phyloP scores from a whole-genome alignment of 2,329 filamentous ascomycete genomes.

The Xylariaceae sp. region DNA sequence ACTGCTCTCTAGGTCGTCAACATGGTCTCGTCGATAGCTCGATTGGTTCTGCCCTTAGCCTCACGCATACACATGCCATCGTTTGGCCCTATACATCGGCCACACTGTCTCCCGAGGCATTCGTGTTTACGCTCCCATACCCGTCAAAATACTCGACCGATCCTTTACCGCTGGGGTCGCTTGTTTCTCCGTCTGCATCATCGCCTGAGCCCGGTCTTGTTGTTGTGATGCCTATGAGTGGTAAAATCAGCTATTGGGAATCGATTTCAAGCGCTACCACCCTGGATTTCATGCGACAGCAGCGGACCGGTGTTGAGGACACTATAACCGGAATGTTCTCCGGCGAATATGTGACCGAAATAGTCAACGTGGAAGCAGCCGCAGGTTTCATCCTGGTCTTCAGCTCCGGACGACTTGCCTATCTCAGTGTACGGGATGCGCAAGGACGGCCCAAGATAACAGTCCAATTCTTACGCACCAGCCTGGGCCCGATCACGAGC shows the following conservation, averaged over 20 bases:
- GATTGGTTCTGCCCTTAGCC: conserved; percentile 68
- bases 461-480: conserved; percentile 68
- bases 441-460: conserved; percentile 80
- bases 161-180: conserved; percentile 72
- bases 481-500: conserved; percentile 48
- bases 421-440: conserved; percentile 77
- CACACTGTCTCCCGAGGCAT: conserved; percentile 66
- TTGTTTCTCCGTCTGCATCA: conserved; percentile 73
- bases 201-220: conserved; percentile 81
- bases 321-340: conserved; percentile 68
- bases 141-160: conserved; percentile 61
- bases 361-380: conserved; percentile 76
- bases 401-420: conserved; percentile 79
- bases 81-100: conserved; percentile 84
- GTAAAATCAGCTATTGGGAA: conserved; percentile 91
- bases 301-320: conserved; percentile 73
- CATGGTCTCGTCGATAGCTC: conserved; percentile 61
- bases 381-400: conserved; percentile 82
- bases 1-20: conserved; percentile 47
- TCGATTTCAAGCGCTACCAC: conserved; percentile 85
- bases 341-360: conserved; percentile 69
- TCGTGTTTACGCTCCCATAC: conserved; percentile 74
- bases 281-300: conserved; percentile 75
- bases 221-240: conserved; percentile 75
- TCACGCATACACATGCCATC: conserved; percentile 77